Base-by-base conservation (phyloP, 495 filamentous ascomycete species). In the Chaetomium tenue region DNA sequence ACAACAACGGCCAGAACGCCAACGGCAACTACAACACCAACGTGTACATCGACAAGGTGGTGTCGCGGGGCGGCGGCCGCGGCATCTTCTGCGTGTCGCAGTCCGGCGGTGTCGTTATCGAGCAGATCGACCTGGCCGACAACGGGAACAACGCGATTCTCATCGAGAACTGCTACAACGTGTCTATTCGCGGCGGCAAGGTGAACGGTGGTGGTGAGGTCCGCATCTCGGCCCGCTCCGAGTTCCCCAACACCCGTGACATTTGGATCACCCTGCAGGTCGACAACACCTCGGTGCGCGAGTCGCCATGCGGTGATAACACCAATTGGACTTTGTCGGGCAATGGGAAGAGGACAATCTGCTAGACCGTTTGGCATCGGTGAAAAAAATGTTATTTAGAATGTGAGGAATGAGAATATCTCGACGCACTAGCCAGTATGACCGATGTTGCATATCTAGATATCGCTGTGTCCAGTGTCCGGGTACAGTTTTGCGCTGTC, bases 121-220 rank as follows among this genome's bases (percentile, higher is more conserved):
- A 65, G 25, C 58, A 57, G 42, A 66, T 79, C 30, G 78, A 80
- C 62, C 69, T 81, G 25, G 69, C 76, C 7, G 66, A 67, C 64
- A 81, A 80, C 63, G 79, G 77, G 7, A 80, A 80, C 62, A 81
- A 81, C 46, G 75, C 79, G 28, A 76, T 81, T 28, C 71, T 81
- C 50, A 77, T 81, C 39, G 79, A 81, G 70, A 81, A 81, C 62
- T 80, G 79, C 71, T 81, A 81, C 65, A 77, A 77, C 42, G 53
- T 81, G 9, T 62, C 58, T 1, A 81, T 81, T 67, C 64, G 63
- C 6, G 66, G 76, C n/a, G 79, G 79, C 0, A 80, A 70, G 5
- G 76, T 81, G 47, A 67, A 72, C 5, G 79, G 79, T 2, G 79
- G 79, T 1, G 79, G 79, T 0, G 78, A 81, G 71, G 77, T 81